Base-by-base conservation (phyloP, 352 stramenopile species). In the Phytopythium chamaehyphon region DNA sequence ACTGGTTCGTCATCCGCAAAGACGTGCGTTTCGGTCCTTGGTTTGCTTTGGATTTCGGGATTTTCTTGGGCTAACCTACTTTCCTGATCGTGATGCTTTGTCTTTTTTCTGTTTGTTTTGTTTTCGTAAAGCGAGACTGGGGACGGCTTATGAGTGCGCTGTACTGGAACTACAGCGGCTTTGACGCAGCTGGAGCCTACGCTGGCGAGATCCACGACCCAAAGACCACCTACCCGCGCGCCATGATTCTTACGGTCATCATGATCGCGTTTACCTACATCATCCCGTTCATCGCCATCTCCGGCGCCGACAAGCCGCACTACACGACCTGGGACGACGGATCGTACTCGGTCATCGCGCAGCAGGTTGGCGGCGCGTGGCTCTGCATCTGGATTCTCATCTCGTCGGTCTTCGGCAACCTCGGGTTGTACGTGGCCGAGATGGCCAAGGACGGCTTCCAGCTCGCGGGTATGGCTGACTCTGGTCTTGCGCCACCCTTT, bases 101-200 rank as follows among this genome's bases (percentile, higher is more conserved):
- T n/a, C n/a, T n/a, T n/a, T n/a, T n/a, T n/a, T n/a, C n/a, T n/a
- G n/a, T n/a, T n/a, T n/a, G n/a, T 42, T 21, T 42, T 42, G 37
- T 42, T n/a, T 21, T 42, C 37, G 40, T 19, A 9, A 28, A 52
- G 47, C 54, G 66, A 24, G 28, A 95, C 3, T 98, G 88, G 88
- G 77, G 78, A 45, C 79, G 88, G 33, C 92, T 96, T 18, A 46
- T 98, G 9, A 98, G 97, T 62, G 91, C 97, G 24, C 61, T 98
- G 19, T 98, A 98, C 66, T 99, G 95, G 95, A 98, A 96, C 71
- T 90, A 98, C 54, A 98, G 97, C 59, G 93, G 87, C 21, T 98
- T 97, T 58, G 96, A 98, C 57, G 79, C 71, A n/a, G 93, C 88
- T 0, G 90, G 86, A 9, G 84, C 78, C 2, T 98, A 97, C 66